Conservation (phyloP, 805 yeast species). For the Lipomyces orientalis region DNA sequence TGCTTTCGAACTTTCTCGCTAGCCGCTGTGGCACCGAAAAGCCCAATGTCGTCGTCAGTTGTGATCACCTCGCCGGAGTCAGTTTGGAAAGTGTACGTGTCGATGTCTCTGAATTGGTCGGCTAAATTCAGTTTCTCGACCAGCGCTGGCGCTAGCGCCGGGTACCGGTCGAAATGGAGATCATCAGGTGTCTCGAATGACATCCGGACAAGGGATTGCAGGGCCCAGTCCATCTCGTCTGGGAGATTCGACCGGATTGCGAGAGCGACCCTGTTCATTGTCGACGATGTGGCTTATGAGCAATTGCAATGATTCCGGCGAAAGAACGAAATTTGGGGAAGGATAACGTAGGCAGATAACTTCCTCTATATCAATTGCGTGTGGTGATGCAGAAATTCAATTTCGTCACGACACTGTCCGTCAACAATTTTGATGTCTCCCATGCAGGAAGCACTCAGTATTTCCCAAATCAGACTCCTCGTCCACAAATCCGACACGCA, state of each 20-base stretch:
- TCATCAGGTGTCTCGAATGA: slow-evolving; percentile 58
- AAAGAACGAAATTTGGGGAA: not conserved
- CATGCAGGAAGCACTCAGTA: not conserved
- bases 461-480: not conserved
- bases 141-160: slow-evolving; percentile 48
- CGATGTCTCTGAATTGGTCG: slow-evolving; percentile 16
- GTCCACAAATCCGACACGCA: not conserved
- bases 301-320: not conserved
- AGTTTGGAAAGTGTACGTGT: not conserved
- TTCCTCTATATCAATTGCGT: not conserved
- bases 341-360: not conserved
- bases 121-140: slow-evolving; percentile 46
- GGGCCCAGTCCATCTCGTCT: slow-evolving; percentile 74
- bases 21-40: slow-evolving; percentile 11
- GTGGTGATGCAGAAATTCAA: not conserved
- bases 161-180: slow-evolving; percentile 54
- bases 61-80: slow-evolving; percentile 16
- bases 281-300: not conserved
- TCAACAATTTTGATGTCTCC: not conserved
- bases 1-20: slow-evolving; percentile 7
- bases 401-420: not conserved
- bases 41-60: slow-evolving; percentile 33
- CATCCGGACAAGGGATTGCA: slow-evolving; percentile 56
- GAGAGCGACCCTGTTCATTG: slow-evolving; percentile 60
- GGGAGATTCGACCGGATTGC: slow-evolving; percentile 68